Conservation (phyloP, 225 moss, liverwort and hornwort genomes). For the Asterella californica region DNA sequence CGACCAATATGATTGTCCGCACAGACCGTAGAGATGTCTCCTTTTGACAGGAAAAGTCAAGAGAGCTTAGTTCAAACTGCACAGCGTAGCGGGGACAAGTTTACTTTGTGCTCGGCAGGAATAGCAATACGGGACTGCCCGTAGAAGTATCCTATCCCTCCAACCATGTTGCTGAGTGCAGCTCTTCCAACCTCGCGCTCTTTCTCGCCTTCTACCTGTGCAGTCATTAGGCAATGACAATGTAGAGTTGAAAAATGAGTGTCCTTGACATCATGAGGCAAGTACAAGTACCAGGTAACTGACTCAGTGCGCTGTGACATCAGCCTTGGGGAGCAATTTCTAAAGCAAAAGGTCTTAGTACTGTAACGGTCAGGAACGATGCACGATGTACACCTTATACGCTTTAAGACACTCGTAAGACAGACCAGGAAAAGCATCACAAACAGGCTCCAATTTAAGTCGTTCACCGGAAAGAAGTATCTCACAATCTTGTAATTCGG, state of each 20-base stretch:
- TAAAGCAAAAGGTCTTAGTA: not conserved
- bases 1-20: not conserved
- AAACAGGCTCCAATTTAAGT: not conserved
- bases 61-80: not conserved
- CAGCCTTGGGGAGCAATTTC: not conserved
- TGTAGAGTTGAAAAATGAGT: not conserved
- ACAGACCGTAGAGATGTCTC: not conserved
- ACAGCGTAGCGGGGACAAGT: not conserved
- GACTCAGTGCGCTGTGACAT: not conserved
- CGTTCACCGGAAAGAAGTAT: not conserved
- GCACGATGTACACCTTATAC: not conserved
- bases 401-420: not conserved
- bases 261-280: not conserved
- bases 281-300: not conserved
- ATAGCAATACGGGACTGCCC: slow-evolving; percentile 91
- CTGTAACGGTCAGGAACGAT: not conserved
- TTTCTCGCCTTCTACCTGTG: slow-evolving; percentile 59
- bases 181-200: slow-evolving; percentile 85
- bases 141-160: slow-evolving; percentile 88
- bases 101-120: slow-evolving; percentile 60
- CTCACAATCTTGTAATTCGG: not conserved
- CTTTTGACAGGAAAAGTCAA: not conserved
- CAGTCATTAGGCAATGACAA: slow-evolving; percentile 2
- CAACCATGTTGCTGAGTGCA: slow-evolving; percentile 92
- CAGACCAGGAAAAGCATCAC: not conserved